Evolutionary conservation across 1,284 basidiomycete species (phyloP), one percentile per base, ranked within the genome.

Genomic region (Neonothopanus nambi): DNA sequence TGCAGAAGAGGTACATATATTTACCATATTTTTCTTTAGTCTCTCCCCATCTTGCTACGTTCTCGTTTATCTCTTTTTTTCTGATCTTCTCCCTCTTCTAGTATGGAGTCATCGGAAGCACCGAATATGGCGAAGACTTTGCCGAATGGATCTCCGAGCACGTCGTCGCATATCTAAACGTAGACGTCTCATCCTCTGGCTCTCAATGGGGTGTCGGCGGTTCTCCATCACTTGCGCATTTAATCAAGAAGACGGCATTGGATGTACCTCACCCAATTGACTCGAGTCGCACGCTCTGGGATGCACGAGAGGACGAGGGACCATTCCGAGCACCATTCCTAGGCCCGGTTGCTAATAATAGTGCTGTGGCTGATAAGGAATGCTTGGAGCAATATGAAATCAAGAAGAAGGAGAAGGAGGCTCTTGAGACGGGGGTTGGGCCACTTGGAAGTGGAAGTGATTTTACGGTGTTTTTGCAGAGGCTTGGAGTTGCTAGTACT

Each of bases 91-190:
- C 26, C 11, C 30, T 33, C 30, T 4, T 33, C 3, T 9, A 92
- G 84, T 93, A 93, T 57, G 93, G 93, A 24, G 78, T 96, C 35
- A 75, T 97, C 41, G 94, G 94, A 11, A 87, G 85, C 61, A 94
- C 91, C 5, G 93, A 96, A 70, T 94, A 86, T 78, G 89, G 85
- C 6, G 94, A 96, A 71, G 93, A 96, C 67, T 96, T 95, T 67
- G 76, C 86, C 1, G 76, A 84, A 26, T 95, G 89, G 85, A 83
- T 96, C 54, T 75, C 79, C 39, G 71, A 82, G 42, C 80, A 95
- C 58, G 86, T 88, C 37, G 92, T 92, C n/a, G 81, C 90, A 5
- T 98, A 98, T 67, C 71, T 96, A 58, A 98, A 98, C 66, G 76
- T 91, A 23, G 90, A 87, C 79, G 65, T 64, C 74, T 87, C 91